Base-by-base conservation (phyloP, 2,329 filamentous ascomycete species). In the Metarhizium guizhouense region DNA sequence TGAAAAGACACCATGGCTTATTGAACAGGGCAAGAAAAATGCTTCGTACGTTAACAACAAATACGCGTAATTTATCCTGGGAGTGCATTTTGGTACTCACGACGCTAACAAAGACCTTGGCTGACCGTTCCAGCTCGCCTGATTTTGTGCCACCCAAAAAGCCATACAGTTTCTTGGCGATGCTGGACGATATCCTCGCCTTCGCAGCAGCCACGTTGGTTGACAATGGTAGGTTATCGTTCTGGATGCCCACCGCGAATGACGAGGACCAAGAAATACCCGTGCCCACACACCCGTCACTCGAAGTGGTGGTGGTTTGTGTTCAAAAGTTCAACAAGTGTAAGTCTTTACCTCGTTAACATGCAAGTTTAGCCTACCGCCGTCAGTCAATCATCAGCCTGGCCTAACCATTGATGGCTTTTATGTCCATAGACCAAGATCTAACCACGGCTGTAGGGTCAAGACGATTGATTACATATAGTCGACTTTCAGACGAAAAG, bases 211-310 rank as follows among this genome's bases (percentile, higher is more conserved):
- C 81, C 13, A 89, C 86, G 1, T 77, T 99, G 1, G 88, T 96
- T 7, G 85, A 90, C 53, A 73, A 83, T 59, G 94, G 90, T 0
- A 79, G 94, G 32, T 70, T 99, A 10, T 89, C 88, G 7, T 95
- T 99, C 76, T 99, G 94, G 94, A 95, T 97, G 89, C 94, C 94
- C 0, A 95, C 91, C 0, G 86, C 90, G 32, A 91, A 90, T 65
- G 82, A 90, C 62, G 82, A 90, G 63, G 81, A 90, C 51, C 81
- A 86, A 56, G 88, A 93, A 66, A 83, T 96, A 25, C 77, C 83
- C 0, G 80, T 93, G 14, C 93, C 93, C 0, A 79, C 77, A 20
- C 90, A 97, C 67, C 87, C 88, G 0, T 83, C 81, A 56, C 73
- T 99, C 14, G 81, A 87, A 63, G 74, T 93, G 29, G 79, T 91